These are phyloP conservation scores for Citrus glauca DNA, from an alignment of 345 rosid genomes.

Conservation along the genomic window DNA sequence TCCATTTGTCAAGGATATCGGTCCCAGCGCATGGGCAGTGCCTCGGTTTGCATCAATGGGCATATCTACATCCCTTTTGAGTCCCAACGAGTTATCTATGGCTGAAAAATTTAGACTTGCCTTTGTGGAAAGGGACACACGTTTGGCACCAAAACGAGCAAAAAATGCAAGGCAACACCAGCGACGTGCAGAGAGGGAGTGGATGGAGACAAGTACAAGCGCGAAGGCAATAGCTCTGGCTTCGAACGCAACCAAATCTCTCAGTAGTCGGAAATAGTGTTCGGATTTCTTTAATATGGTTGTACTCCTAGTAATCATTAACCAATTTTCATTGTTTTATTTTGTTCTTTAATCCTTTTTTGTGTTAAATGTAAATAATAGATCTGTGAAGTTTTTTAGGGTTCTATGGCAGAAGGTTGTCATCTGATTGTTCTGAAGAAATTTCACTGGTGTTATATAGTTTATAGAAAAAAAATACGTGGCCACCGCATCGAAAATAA, in stretches of 20 bases:
- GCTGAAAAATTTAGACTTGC: conserved; percentile 91
- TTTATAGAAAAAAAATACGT: too few relatives aligned
- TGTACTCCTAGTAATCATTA: neutral
- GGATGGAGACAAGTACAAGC: conserved; percentile 48
- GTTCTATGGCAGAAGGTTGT: too few relatives aligned
- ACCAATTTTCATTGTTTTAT: neutral
- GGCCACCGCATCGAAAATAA: too few relatives aligned
- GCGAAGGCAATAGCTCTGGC: conserved; percentile 70
- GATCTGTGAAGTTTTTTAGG: neutral
- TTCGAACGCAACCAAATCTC: conserved; percentile 49
- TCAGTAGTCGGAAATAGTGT: conserved; percentile 32
- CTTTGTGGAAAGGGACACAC: conserved; percentile 68
- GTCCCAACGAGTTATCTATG: conserved; percentile 49
- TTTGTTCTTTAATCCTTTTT: neutral
- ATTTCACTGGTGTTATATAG: neutral
- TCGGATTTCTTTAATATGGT: neutral
- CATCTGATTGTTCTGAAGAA: neutral
- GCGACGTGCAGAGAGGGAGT: conserved; percentile 77
- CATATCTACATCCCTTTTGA: conserved; percentile 17
- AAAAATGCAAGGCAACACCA: conserved; percentile 84
- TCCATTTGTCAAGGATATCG: conserved; percentile 49
- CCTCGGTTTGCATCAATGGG: conserved; percentile 30
- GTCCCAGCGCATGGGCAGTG: conserved; percentile 60
- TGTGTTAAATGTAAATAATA: neutral
- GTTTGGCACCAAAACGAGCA: conserved; percentile 89